Conservation (phyloP, 176 grass and related monocot genomes). For the Oryza officinalis region DNA sequence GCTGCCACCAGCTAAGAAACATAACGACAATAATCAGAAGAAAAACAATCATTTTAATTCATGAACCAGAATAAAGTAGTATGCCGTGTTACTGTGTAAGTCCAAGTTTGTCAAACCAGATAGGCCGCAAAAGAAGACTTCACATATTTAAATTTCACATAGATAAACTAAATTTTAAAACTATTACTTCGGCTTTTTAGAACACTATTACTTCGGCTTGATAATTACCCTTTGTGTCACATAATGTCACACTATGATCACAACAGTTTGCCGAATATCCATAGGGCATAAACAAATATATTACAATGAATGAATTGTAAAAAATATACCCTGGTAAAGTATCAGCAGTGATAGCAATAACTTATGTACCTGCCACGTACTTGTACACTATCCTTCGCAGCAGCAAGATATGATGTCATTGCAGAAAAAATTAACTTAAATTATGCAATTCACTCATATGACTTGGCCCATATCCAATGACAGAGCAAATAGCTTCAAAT, state of each 20-base stretch:
- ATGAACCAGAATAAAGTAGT: slow-evolving; percentile 27
- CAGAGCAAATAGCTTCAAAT: slow-evolving; percentile 18
- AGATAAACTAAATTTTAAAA: background rate
- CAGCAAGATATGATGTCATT: background rate
- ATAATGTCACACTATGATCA: background rate
- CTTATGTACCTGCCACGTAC: background rate
- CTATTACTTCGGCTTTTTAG: background rate
- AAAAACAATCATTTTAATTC: slow-evolving; percentile 24
- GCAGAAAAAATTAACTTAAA: background rate
- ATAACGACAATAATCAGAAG: slow-evolving; percentile 55
- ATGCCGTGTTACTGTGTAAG: background rate
- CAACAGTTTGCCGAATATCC: background rate
- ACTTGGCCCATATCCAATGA: slow-evolving; percentile 3
- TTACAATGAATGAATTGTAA: background rate
- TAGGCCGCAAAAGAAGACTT: background rate
- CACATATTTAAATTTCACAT: background rate
- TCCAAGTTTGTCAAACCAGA: slow-evolving; percentile 19
- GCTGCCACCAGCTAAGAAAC: slow-evolving; percentile 85
- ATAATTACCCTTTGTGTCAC: background rate
- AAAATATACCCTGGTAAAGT: background rate
- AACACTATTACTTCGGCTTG: background rate
- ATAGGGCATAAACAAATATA: slow-evolving; percentile 1
- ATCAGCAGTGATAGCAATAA: slow-evolving; percentile 16
- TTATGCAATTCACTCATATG: slow-evolving; percentile 2
- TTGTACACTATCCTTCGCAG: slow-evolving; percentile 4